A percentile compares a stretch with the other conserved stretches of the same genome.
Evolutionary conservation across 1,139 yeast species (phyloP).

Genomic region (Lodderomyces parapsilosis): DNA sequence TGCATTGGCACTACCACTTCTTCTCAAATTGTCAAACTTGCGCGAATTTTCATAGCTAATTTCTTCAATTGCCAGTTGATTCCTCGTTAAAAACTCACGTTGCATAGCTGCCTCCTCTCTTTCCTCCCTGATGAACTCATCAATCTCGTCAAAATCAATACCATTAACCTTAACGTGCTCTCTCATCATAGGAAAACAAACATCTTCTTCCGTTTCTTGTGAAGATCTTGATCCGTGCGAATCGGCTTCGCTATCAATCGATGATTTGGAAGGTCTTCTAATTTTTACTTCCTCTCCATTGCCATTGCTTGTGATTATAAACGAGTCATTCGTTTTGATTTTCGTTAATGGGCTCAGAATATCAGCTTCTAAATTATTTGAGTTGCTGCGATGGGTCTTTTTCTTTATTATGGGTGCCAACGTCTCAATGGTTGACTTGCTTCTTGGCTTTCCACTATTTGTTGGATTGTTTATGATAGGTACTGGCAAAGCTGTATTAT

Average conservation of each 20-base stretch:
- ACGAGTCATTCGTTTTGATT: constrained; percentile 34
- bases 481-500: constrained; percentile 7
- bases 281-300: constrained; percentile 5
- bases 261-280: constrained; percentile 37
- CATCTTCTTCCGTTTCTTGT: constrained; percentile 94
- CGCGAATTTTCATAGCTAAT: constrained; percentile 1
- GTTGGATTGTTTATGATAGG: constrained; percentile 3
- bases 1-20: constrained; percentile 19
- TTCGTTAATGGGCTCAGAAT: constrained; percentile 32
- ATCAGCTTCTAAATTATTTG: constrained; percentile 28
- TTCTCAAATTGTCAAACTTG: neutral
- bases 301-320: constrained; percentile 5
- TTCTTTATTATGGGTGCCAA: constrained; percentile 11
- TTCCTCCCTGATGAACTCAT: constrained; percentile 65
- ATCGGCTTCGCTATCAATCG: constrained; percentile 61
- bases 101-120: constrained; percentile 30
- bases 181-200: constrained; percentile 89
- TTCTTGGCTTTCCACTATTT: constrained; percentile 12
- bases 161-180: constrained; percentile 70
- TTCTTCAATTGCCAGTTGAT: constrained; percentile 10
- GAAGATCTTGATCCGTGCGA: constrained; percentile 73
- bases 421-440: constrained; percentile 29
- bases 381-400: constrained; percentile 10
- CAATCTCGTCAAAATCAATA: constrained; percentile 76
- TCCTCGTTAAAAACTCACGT: constrained; percentile 30